These are phyloP conservation scores for Albizia julibrissin DNA, from an alignment of 306 rosid species.

Conservation along the genomic window DNA sequence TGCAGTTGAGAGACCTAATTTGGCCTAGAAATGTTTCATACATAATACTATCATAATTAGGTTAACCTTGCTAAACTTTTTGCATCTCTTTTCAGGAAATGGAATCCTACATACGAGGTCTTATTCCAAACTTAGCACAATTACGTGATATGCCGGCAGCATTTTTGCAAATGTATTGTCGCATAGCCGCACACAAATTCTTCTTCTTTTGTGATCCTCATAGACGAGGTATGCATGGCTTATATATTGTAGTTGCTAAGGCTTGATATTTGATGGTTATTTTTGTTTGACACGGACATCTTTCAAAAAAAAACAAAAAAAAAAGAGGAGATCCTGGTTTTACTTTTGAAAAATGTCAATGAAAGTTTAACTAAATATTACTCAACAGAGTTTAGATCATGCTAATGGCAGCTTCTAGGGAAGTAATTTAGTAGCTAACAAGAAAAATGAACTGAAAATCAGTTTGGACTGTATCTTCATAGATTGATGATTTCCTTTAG, in stretches of 20 bases:
- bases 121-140: slow-evolving; percentile 95
- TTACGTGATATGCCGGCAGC: slow-evolving; percentile 78
- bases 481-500: slow-evolving; percentile 4
- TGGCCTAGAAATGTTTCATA: not conserved
- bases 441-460: not conserved
- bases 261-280: slow-evolving; percentile 25
- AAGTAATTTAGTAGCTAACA: not conserved
- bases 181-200: slow-evolving; percentile 95
- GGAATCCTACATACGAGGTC: slow-evolving; percentile 92
- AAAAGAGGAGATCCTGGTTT: not conserved
- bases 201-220: slow-evolving; percentile 98
- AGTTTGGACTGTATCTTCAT: not conserved
- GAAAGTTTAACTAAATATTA: not conserved
- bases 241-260: slow-evolving; percentile 29
- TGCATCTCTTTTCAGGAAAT: slow-evolving; percentile 66
- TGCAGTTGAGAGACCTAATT: slow-evolving; percentile 18
- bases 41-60: not conserved
- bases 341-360: not conserved
- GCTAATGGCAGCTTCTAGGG: not conserved
- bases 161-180: slow-evolving; percentile 82
- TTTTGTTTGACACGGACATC: slow-evolving; percentile 10
- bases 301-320: too few relatives aligned
- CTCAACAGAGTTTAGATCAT: not conserved
- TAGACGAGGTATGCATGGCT: slow-evolving; percentile 83
- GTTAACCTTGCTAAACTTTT: slow-evolving; percentile 14